Conservation (phyloP, 116 monocot genomes). For the Phalaenopsis hybrid region DNA sequence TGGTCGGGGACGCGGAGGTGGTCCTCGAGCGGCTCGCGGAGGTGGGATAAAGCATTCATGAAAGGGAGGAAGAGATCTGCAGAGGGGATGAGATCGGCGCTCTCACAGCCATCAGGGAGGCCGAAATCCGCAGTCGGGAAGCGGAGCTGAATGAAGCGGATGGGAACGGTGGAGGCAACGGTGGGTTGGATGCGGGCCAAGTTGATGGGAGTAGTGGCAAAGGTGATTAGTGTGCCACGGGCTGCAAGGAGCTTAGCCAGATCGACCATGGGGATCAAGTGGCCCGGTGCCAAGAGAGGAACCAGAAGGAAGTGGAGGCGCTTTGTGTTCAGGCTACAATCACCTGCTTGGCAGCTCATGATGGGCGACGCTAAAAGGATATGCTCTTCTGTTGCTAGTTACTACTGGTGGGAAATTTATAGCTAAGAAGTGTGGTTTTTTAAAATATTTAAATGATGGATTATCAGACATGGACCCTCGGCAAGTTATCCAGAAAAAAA, state of each 20-base stretch:
- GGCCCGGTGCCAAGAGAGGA: constrained; percentile 19
- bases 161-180: constrained; percentile 6
- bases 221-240: constrained; percentile 17
- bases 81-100: constrained; percentile 18
- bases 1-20: neutral
- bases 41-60: neutral
- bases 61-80: constrained; percentile 5
- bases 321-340: neutral
- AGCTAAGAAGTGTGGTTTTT: no score
- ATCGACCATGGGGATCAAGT: constrained; percentile 39
- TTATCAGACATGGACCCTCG: no score
- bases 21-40: constrained; percentile 14
- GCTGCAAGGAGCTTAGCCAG: constrained; percentile 29
- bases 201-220: constrained; percentile 34
- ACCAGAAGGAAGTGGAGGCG: constrained; percentile 25
- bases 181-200: constrained; percentile 13
- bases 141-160: constrained; percentile 14
- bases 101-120: constrained; percentile 34
- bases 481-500: no score
- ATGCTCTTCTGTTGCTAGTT: neutral
- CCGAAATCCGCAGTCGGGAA: constrained; percentile 11
- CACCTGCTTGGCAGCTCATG: neutral
- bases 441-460: no score
- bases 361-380: neutral
- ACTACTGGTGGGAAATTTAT: no score